These are phyloP conservation scores for Begonia peltatifolia DNA, from an alignment of 306 rosid genomes.

Conservation along the genomic window DNA sequence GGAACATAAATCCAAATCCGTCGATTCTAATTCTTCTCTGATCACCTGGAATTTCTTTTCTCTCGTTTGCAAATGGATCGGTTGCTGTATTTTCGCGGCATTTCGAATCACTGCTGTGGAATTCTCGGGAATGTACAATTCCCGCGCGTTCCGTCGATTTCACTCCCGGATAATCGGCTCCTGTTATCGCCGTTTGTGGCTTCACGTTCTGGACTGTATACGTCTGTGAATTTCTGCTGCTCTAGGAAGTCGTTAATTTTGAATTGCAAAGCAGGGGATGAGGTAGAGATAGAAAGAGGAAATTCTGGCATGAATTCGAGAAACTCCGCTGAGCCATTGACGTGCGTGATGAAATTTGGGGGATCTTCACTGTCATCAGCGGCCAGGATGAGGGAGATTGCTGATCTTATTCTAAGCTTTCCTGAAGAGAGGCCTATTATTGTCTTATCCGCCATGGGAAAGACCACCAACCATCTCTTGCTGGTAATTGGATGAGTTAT, in stretches of 20 bases:
- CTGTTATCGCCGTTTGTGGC: neutral
- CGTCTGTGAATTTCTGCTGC: neutral
- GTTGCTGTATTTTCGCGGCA: neutral
- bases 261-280: neutral
- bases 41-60: neutral
- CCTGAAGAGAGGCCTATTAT: constrained; percentile 66
- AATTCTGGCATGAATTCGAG: neutral
- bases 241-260: neutral
- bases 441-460: constrained; percentile 89
- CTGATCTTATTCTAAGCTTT: constrained; percentile 49
- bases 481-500: constrained; percentile 23
- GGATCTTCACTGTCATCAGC: constrained; percentile 73
- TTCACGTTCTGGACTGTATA: neutral
- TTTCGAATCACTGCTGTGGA: neutral
- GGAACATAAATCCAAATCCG: neutral
- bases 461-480: constrained; percentile 63
- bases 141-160: neutral
- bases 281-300: constrained; percentile 11
- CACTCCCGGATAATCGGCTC: neutral
- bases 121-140: neutral
- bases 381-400: constrained; percentile 63
- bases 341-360: constrained; percentile 78
- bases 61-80: neutral
- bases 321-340: constrained; percentile 6
- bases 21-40: neutral